Conservation (phyloP, 345 rosid species). For the Kandelia obovata region DNA sequence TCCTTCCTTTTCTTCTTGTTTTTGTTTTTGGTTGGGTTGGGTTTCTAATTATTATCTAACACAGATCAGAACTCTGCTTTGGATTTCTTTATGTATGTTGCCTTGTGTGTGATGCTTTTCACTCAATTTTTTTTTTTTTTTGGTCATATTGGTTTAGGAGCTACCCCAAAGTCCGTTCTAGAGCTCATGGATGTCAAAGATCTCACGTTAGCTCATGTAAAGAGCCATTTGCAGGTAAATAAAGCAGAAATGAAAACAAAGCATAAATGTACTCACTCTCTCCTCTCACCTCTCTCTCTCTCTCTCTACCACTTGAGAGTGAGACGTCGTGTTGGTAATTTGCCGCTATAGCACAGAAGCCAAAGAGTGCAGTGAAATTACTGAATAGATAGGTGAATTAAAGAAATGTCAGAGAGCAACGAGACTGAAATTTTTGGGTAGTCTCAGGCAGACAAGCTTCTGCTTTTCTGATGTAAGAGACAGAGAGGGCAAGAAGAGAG, state of each 20-base stretch:
- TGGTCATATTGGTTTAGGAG: conserved; percentile 43
- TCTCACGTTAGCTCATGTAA: conserved; percentile 86
- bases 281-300: background rate
- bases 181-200: conserved; percentile 91
- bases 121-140: background rate
- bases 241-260: background rate
- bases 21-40: background rate
- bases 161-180: conserved; percentile 87
- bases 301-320: background rate
- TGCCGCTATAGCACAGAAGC: conserved; percentile 33
- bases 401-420: conserved; percentile 18
- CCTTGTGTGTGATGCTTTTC: background rate
- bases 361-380: conserved; percentile 30
- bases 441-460: conserved; percentile 36
- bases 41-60: background rate
- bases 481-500: conserved; percentile 14
- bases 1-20: background rate
- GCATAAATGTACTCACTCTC: background rate
- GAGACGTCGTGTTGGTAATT: background rate
- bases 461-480: conserved; percentile 23
- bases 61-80: too few relatives aligned
- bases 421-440: conserved; percentile 43
- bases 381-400: conserved; percentile 27
- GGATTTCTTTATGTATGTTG: background rate
- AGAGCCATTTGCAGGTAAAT: conserved; percentile 87